A percentile compares a stretch with the other conserved stretches of the same genome.
Conservation (phyloP, 352 stramenopile genomes). For the Pythium biforme region DNA sequence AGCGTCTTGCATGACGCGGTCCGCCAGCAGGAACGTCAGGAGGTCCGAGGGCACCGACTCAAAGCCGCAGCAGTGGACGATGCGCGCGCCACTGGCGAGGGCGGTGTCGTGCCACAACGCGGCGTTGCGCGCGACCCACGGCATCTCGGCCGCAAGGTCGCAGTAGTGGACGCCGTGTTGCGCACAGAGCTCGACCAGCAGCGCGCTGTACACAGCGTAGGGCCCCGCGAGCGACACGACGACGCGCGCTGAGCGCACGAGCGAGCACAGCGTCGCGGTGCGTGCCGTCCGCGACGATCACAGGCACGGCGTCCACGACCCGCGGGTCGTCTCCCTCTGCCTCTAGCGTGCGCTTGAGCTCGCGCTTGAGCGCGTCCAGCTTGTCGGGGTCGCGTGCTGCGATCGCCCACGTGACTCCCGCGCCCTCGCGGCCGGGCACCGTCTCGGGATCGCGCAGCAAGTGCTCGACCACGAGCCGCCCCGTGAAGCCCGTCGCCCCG, state of each 20-base stretch:
- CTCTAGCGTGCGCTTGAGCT: slow-evolving; percentile 29
- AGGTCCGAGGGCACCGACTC: slow-evolving; percentile 85
- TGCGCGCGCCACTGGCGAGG: slow-evolving; percentile 54
- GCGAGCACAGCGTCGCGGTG: slow-evolving; percentile 44
- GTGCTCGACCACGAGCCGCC: slow-evolving; percentile 57
- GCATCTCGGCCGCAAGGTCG: slow-evolving; percentile 87
- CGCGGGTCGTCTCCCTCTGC: slow-evolving; percentile 3
- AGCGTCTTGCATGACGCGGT: slow-evolving; percentile 31
- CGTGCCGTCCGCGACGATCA: slow-evolving; percentile 45
- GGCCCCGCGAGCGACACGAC: slow-evolving; percentile 78
- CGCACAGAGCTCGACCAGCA: slow-evolving; percentile 76
- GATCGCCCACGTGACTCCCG: slow-evolving; percentile 81
- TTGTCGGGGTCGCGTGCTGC: slow-evolving; percentile 68
- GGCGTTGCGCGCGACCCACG: slow-evolving; percentile 77
- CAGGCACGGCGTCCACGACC: slow-evolving; percentile 31
- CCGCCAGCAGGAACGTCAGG: slow-evolving; percentile 51
- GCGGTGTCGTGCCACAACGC: slow-evolving; percentile 49
- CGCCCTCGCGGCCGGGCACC: neutral
- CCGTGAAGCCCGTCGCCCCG: slow-evolving; percentile 84
- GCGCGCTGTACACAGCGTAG: slow-evolving; percentile 71
- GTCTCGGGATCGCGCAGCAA: slow-evolving; percentile 48
- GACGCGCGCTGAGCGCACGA: slow-evolving; percentile 68
- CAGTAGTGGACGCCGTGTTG: slow-evolving; percentile 87
- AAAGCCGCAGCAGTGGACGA: slow-evolving; percentile 83
- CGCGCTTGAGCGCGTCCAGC: slow-evolving; percentile 33